phyloP scores from a whole-genome alignment of 306 rosid genomes.

The Castanea crenata region DNA sequence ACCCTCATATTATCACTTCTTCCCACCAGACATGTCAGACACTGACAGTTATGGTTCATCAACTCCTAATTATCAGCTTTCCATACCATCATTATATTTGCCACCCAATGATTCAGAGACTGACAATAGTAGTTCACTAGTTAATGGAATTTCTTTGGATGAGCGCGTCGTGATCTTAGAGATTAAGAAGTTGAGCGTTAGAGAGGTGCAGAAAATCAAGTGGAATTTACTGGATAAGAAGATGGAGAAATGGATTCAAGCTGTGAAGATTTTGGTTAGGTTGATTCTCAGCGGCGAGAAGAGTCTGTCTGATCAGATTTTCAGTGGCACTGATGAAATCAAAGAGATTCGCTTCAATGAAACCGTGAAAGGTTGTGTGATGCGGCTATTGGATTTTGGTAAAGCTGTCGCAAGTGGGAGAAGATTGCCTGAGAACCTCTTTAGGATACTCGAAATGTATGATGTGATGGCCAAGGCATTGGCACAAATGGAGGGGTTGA shows the following conservation, averaged over 20 bases:
- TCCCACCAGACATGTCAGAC: no score
- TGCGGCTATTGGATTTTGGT: conserved; percentile 82
- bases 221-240: conserved; percentile 84
- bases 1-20: no score
- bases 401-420: conserved; percentile 75
- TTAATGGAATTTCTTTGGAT: conserved; percentile 70
- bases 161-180: conserved; percentile 43
- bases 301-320: conserved; percentile 72
- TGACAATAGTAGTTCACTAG: neutral
- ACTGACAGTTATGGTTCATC: no score
- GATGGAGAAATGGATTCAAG: conserved; percentile 94
- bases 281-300: conserved; percentile 66
- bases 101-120: no score
- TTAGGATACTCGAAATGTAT: conserved; percentile 89
- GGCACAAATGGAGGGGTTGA: conserved; percentile 56
- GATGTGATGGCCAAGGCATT: conserved; percentile 64
- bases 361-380: conserved; percentile 74
- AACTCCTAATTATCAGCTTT: no score
- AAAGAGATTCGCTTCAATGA: conserved; percentile 46
- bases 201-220: conserved; percentile 79
- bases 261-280: conserved; percentile 68
- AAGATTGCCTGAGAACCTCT: conserved; percentile 84
- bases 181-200: conserved; percentile 67
- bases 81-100: no score
- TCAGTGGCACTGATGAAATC: conserved; percentile 47